Evolutionary conservation across 140 eudicot species (phyloP).

Genomic region (Senecio squalidus): DNA sequence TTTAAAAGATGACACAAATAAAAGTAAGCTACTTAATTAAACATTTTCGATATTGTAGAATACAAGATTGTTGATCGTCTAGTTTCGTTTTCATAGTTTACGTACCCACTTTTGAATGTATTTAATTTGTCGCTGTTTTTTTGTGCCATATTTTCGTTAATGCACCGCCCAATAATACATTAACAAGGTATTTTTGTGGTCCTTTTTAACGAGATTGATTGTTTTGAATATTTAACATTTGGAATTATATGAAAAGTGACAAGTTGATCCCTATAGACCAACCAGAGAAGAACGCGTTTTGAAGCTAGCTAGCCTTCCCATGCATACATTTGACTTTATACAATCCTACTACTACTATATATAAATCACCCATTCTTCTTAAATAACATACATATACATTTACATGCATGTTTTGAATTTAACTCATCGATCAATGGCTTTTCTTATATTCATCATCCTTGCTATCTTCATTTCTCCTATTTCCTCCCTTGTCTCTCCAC

Average conservation of each 20-base stretch:
- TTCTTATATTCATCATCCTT: neutral
- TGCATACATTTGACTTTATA: constrained; percentile 28
- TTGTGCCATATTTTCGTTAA: too few relatives aligned
- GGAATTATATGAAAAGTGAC: constrained; percentile 6
- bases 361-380: constrained; percentile 4
- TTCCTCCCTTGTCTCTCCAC: neutral
- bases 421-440: constrained; percentile 5
- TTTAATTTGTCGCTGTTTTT: too few relatives aligned
- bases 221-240: neutral
- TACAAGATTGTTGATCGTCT: too few relatives aligned
- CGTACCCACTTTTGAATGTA: too few relatives aligned
- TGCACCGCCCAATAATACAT: too few relatives aligned
- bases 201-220: too few relatives aligned
- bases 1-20: too few relatives aligned
- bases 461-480: constrained; percentile 15
- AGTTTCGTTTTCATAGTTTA: too few relatives aligned
- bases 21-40: too few relatives aligned
- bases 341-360: constrained; percentile 12
- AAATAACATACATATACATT: neutral
- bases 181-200: too few relatives aligned
- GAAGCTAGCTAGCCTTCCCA: constrained; percentile 25
- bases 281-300: constrained; percentile 28
- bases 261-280: constrained; percentile 16
- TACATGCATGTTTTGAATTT: constrained; percentile 12
- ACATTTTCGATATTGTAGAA: too few relatives aligned